Conservation (phyloP, 2,329 filamentous ascomycete species). For the Pseudogymnoascus sp. region DNA sequence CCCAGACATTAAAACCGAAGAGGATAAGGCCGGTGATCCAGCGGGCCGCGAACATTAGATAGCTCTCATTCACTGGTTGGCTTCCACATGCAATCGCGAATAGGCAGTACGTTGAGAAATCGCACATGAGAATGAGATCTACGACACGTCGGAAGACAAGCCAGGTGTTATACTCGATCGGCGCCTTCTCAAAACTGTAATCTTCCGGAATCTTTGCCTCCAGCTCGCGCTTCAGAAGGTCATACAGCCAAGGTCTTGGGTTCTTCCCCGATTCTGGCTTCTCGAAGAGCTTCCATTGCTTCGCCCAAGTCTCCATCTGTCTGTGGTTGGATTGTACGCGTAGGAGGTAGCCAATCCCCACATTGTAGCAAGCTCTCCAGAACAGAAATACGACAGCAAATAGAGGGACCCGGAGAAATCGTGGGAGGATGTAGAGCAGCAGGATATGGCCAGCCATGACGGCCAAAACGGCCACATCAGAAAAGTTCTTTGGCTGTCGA, state of each 20-base stretch:
- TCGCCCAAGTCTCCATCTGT: constrained; percentile 79
- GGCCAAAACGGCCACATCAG: constrained; percentile 71
- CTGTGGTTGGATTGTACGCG: constrained; percentile 85
- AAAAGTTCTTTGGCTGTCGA: constrained; percentile 88
- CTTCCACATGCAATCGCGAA: constrained; percentile 86
- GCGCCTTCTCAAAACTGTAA: constrained; percentile 87
- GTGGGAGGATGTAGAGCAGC: constrained; percentile 66
- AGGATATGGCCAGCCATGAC: constrained; percentile 71
- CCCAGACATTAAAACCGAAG: constrained; percentile 94
- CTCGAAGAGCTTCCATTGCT: constrained; percentile 79
- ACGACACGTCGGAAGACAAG: constrained; percentile 91
- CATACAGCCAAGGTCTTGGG: constrained; percentile 74
- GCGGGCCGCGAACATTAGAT: constrained; percentile 61
- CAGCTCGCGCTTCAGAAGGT: constrained; percentile 77
- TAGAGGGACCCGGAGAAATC: constrained; percentile 60
- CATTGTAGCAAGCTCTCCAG: constrained; percentile 89
- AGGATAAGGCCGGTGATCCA: constrained; percentile 74
- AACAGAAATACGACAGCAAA: constrained; percentile 83
- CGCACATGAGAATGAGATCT: constrained; percentile 96
- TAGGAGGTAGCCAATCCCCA: constrained; percentile 84
- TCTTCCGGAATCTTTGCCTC: constrained; percentile 92
- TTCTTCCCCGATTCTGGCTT: constrained; percentile 73
- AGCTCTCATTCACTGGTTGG: constrained; percentile 64
- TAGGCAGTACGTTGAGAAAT: constrained; percentile 93
- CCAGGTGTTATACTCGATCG: constrained; percentile 99